Evolutionary conservation across 768 basidiomycete species (phyloP), one percentile per base, ranked within the genome.

Genomic region (Tubosaeta sp.): DNA sequence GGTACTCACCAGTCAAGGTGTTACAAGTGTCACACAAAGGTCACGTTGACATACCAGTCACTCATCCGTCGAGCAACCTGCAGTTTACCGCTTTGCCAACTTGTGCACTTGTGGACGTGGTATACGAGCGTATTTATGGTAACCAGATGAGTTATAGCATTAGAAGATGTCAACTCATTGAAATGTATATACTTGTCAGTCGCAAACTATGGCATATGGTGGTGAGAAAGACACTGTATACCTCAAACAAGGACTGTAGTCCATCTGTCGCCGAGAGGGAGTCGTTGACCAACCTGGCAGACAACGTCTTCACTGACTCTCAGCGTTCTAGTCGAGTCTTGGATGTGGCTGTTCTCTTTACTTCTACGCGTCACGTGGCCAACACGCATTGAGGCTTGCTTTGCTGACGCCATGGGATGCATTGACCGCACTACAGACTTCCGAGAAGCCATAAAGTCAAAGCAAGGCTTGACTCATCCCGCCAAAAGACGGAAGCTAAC

Each of bases 181-280:
- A 22, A 22, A 22, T 22, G 29, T 29, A 29, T 4, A 39, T 32
- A 11, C 10, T 32, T 73, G 68, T 71, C 8, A 52, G 68, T 71
- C 72, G 33, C 65, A 71, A 63, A 66, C 78, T 86, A 88, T 88
- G 81, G 83, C 83, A 78, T 74, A 74, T 71, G 71, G 72, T 75
- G 79, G 79, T 77, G 27, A 54, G 49, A 59, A 45, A 42, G 37
- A 74, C 80, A 75, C 78, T 71, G 74, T 75, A 72, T 70, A 70
- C 86, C 83, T 88, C 86, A 88, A 88, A 88, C 86, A 70, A 80
- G 79, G 83, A 84, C 75, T 46, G 52, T 51, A 43, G n/a, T 65
- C 58, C 43, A 43, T 76, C 63, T 76, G 45, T 67, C 74, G 71
- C 64, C 50, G 54, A 48, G 60, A 67, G 62, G 54, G 57, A 52